A percentile compares a stretch with the other conserved stretches of the same genome.
phyloP scores from a whole-genome alignment of 1,284 basidiomycete genomes.

The Rhodotorula sp. region DNA sequence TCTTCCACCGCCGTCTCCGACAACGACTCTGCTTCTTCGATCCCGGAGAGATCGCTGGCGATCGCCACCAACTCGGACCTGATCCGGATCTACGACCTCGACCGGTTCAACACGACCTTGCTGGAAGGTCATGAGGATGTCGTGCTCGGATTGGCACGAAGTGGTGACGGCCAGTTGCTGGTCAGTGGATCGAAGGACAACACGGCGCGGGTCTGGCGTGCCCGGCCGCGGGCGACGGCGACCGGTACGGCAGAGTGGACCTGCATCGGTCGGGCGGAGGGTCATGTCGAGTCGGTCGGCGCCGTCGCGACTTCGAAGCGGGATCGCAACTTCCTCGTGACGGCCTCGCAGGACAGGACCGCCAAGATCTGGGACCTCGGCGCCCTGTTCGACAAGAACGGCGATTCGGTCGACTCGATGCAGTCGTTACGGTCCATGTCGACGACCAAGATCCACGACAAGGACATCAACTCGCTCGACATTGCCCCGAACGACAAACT shows the following conservation, averaged over 20 bases:
- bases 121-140: constrained; percentile 87
- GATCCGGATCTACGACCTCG: constrained; percentile 74
- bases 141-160: constrained; percentile 77
- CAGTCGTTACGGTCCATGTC: constrained; percentile 59
- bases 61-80: constrained; percentile 93
- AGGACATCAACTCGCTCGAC: constrained; percentile 97
- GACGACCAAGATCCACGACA: constrained; percentile 94
- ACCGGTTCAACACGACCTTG: constrained; percentile 69
- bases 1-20: constrained; percentile 33
- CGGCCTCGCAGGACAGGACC: constrained; percentile 93
- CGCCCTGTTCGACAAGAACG: constrained; percentile 49
- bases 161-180: constrained; percentile 66
- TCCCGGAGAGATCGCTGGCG: constrained; percentile 62
- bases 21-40: constrained; percentile 54
- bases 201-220: constrained; percentile 79
- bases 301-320: constrained; percentile 75
- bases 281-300: constrained; percentile 91
- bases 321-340: constrained; percentile 70
- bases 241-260: constrained; percentile 56
- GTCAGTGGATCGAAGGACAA: constrained; percentile 91
- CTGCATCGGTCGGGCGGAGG: constrained; percentile 84
- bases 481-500: constrained; percentile 84
- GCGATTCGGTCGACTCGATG: constrained; percentile 43
- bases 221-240: neutral
- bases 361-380: constrained; percentile 97